A percentile compares a stretch with the other conserved stretches of the same genome.
Evolutionary conservation across 176 grass and related monocot species (phyloP).

Genomic region (Hordeum vulgare): MorexV3_pseudomolecules_assembly NC_058520.1:617940510-617941009

Average conservation of each 20-base stretch:
- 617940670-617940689: conserved; percentile 4
- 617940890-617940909: too few species aligned
- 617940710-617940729: conserved; percentile 3
- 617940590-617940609: conserved; percentile 38
- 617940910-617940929: too few species aligned
- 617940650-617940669: conserved; percentile 8
- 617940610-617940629: neutral
- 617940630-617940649: neutral
- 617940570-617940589: conserved; percentile 80
- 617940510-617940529: conserved; percentile 39
- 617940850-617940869: too few species aligned
- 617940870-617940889: too few species aligned
- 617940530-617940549: conserved; percentile 53
- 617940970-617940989: too few species aligned
- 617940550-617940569: conserved; percentile 98
- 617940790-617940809: neutral
- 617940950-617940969: too few species aligned
- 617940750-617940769: neutral
- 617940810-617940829: too few species aligned
- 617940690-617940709: neutral
- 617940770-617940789: neutral
- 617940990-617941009: too few species aligned
- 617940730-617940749: neutral
- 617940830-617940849: too few species aligned
- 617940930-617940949: too few species aligned